Base-by-base conservation (phyloP, 352 stramenopile genomes). In the Globisporangium abappressorium region DNA sequence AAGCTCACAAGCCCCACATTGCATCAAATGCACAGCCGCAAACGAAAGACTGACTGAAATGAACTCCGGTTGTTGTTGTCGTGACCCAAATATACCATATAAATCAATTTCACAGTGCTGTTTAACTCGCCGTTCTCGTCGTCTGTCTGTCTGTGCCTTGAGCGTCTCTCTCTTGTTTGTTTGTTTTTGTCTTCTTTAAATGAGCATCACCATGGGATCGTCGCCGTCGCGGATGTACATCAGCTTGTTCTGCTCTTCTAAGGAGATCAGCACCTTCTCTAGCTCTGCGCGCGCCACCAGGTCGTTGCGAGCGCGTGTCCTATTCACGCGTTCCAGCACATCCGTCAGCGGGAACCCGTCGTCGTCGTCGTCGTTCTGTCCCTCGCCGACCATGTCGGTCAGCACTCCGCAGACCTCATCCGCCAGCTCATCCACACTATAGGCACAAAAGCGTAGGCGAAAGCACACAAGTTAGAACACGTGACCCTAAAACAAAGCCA, bases 181-280 rank as follows among this genome's bases (percentile, higher is more conserved):
- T 38, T n/a, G 24, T n/a, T 30, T 54, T 65, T 38, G 18, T 26
- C 20, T 28, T 22, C 33, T 47, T 85, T 91, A 96, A 73, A 96
- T 85, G 78, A 96, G 81, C 85, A 96, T 93, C 49, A 96, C 76
- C 73, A 88, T 81, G 28, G 87, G 87, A 55, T 91, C 85, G 53
- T 85, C 86, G 65, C 81, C 83, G 72, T 94, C 88, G 68, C 80
- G 85, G 61, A 96, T 82, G 73, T 92, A 96, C 89, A 96, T 96
- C 77, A 96, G 72, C 75, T 94, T 94, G 81, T 96, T 96, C 76
- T 94, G 76, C 68, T 92, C 78, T 62, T 96, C 89, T 58, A 95
- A 77, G 64, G 85, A 78, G 61, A 86, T 67, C 63, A 95, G 71
- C 57, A 94, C 80, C 58, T 80, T 76, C 64, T 92, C 82, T 63